Evolutionary conservation across 2,329 filamentous ascomycete species (phyloP).

Genomic region (Fusarium algeriense): DNA sequence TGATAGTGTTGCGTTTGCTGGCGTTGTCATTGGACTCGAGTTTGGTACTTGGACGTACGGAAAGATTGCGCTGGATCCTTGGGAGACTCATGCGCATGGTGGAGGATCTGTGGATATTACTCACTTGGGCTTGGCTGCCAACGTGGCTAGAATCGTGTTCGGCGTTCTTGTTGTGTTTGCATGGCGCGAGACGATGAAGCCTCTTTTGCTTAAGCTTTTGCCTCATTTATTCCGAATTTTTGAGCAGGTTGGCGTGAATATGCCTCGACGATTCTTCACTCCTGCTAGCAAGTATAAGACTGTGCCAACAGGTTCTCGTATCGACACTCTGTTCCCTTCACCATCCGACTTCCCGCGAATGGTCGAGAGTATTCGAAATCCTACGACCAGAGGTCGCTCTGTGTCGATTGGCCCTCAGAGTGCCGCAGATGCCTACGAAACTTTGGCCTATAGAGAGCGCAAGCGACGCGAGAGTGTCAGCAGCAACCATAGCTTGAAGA

Average conservation of each 20-base stretch:
- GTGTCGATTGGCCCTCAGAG: slow-evolving; percentile 95
- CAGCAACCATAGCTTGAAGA: slow-evolving; percentile 63
- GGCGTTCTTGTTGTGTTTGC: slow-evolving; percentile 87
- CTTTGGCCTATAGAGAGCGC: slow-evolving; percentile 86
- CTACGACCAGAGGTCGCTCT: slow-evolving; percentile 76
- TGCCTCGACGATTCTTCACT: slow-evolving; percentile 92
- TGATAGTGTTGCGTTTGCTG: slow-evolving; percentile 93
- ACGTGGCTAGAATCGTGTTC: slow-evolving; percentile 76
- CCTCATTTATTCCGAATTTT: slow-evolving; percentile 90
- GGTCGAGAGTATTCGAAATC: slow-evolving; percentile 83
- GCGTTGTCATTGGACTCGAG: slow-evolving; percentile 87
- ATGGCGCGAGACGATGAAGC: slow-evolving; percentile 93
- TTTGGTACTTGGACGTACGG: slow-evolving; percentile 86
- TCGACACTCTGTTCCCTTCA: slow-evolving; percentile 89
- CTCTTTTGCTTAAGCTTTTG: slow-evolving; percentile 78
- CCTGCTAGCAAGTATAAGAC: slow-evolving; percentile 90
- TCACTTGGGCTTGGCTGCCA: slow-evolving; percentile 73
- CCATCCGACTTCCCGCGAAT: slow-evolving; percentile 89
- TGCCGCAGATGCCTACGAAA: slow-evolving; percentile 95
- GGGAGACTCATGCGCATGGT: slow-evolving; percentile 58
- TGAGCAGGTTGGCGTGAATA: slow-evolving; percentile 80
- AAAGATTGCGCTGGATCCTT: slow-evolving; percentile 61
- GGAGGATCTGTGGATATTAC: slow-evolving; percentile 73
- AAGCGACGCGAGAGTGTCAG: slow-evolving; percentile 66
- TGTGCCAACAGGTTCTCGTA: slow-evolving; percentile 75